A percentile compares a stretch with the other conserved stretches of the same genome.
Conservation (phyloP, 805 yeast genomes). For the Sugiyamaella floridensis region DNA sequence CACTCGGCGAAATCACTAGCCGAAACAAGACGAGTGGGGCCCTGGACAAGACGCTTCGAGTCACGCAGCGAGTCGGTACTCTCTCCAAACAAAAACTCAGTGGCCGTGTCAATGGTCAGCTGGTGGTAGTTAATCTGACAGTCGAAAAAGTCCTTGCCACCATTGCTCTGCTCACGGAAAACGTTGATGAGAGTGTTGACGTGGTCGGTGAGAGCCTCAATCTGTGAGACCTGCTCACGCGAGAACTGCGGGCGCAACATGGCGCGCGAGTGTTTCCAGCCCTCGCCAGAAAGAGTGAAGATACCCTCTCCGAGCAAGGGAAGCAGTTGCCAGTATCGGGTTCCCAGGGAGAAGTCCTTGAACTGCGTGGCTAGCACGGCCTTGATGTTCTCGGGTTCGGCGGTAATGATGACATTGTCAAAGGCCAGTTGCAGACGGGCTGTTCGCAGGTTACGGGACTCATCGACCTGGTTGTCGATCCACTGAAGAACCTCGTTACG, state of each 20-base stretch:
- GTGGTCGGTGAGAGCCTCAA: constrained; percentile 25
- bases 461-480: background rate
- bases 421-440: constrained; percentile 4
- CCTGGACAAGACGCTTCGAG: constrained; percentile 6
- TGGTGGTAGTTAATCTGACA: constrained; percentile 26
- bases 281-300: constrained; percentile 31
- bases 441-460: background rate
- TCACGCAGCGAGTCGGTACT: constrained; percentile 22
- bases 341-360: constrained; percentile 29
- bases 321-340: constrained; percentile 22
- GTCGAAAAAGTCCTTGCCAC: constrained; percentile 16
- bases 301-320: constrained; percentile 33
- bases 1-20: constrained; percentile 8
- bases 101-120: constrained; percentile 30
- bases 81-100: constrained; percentile 32
- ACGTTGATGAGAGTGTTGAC: constrained; percentile 18
- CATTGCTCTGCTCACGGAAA: background rate
- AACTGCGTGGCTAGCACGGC: constrained; percentile 30
- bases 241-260: constrained; percentile 34
- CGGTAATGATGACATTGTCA: constrained; percentile 15
- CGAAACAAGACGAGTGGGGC: constrained; percentile 9
- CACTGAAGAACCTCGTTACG: constrained; percentile 1
- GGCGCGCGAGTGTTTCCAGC: constrained; percentile 34
- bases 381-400: constrained; percentile 31
- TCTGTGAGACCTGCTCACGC: constrained; percentile 29